Conservation (phyloP, 1,139 yeast genomes). For the Diutina catenulata region DNA sequence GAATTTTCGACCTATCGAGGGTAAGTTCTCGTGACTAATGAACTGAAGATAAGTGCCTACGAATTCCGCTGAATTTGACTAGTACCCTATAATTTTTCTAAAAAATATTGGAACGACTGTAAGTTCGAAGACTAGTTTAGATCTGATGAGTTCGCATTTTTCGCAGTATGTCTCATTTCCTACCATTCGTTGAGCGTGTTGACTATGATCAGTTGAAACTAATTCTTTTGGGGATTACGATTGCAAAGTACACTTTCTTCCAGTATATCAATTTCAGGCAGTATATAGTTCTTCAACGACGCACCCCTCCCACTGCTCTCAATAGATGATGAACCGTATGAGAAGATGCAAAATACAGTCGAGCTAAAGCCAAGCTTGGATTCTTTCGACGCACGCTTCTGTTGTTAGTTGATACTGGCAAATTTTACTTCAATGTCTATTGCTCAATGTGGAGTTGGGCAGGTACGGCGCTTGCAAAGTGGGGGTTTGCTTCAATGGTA, state of each 20-base stretch:
- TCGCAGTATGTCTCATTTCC: no score
- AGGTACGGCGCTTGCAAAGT: no score
- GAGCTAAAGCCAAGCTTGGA: constrained; percentile 70
- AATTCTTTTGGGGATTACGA: constrained; percentile 60
- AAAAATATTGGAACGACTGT: no score
- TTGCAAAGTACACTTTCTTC: constrained; percentile 67
- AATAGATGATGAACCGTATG: constrained; percentile 62
- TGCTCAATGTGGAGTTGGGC: constrained; percentile 61
- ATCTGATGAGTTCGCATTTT: no score
- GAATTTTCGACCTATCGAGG: no score
- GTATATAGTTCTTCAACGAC: constrained; percentile 46
- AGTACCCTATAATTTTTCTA: no score
- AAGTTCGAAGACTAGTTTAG: no score
- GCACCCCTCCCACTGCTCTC: constrained; percentile 52
- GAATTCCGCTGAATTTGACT: no score
- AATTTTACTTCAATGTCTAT: constrained; percentile 49
- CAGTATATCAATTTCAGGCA: constrained; percentile 69
- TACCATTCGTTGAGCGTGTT: no score
- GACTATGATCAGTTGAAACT: no score
- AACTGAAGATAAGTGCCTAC: no score
- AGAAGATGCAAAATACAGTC: constrained; percentile 69
- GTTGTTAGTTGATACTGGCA: constrained; percentile 43
- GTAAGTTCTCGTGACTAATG: no score
- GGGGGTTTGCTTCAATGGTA: constrained; percentile 60
- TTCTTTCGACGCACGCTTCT: constrained; percentile 42